These are phyloP conservation scores for Lentinus tigrinus DNA, from an alignment of 768 basidiomycete species.

Conservation along the genomic window DNA sequence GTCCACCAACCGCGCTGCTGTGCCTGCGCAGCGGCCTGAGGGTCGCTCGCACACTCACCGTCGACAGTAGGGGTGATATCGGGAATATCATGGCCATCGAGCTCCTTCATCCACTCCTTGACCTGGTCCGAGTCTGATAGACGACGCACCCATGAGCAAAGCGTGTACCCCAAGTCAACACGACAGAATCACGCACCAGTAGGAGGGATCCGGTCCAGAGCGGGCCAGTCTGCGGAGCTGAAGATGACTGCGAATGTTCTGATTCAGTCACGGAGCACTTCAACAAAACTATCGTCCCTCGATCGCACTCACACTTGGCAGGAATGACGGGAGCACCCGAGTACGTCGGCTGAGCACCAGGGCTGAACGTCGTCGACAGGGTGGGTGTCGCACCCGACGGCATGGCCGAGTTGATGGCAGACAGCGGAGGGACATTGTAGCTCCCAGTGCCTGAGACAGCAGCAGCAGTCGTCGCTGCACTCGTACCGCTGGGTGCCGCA, in stretches of 20 bases:
- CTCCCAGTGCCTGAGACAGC: constrained; percentile 30
- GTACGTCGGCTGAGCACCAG: constrained; percentile 63
- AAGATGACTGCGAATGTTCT: constrained; percentile 40
- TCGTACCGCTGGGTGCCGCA: constrained; percentile 6
- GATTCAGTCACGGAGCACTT: neutral
- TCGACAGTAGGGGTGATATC: constrained; percentile 58
- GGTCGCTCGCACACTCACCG: constrained; percentile 66
- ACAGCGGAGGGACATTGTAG: constrained; percentile 56
- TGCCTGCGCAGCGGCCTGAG: constrained; percentile 53
- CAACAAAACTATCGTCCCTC: constrained; percentile 1
- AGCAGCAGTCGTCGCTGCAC: constrained; percentile 16
- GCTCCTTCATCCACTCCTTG: constrained; percentile 71
- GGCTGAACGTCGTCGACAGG: constrained; percentile 49
- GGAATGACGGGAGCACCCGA: constrained; percentile 69
- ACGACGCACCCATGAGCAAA: constrained; percentile 1
- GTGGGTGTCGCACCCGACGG: constrained; percentile 47
- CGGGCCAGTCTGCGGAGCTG: constrained; percentile 54
- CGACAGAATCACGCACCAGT: constrained; percentile 42
- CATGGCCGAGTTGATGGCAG: constrained; percentile 63
- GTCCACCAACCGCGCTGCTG: constrained; percentile 87
- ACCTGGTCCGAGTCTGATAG: constrained; percentile 58
- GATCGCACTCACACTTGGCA: constrained; percentile 47
- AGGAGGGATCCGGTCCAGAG: constrained; percentile 56
- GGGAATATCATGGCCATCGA: constrained; percentile 71
- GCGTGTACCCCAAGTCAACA: neutral